These are phyloP conservation scores for Lipomyces japonicus DNA, from an alignment of 805 yeast species.

Conservation along the genomic window DNA sequence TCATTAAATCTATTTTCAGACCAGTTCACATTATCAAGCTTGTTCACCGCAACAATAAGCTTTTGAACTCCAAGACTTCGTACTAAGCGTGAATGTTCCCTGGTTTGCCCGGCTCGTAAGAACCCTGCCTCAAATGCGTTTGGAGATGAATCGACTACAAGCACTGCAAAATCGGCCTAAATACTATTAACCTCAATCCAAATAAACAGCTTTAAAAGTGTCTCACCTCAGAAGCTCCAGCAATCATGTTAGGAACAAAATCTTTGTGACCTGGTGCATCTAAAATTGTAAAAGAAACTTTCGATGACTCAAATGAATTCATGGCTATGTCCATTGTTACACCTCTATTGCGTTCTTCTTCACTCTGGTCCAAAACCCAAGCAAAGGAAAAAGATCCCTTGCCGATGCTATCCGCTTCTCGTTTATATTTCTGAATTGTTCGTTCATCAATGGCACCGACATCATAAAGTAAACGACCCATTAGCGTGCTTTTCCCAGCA, in stretches of 20 bases:
- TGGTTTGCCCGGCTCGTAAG: conserved; percentile 66
- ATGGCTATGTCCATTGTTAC: conserved; percentile 77
- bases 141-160: conserved; percentile 62
- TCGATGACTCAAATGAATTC: conserved; percentile 57
- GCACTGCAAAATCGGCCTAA: conserved; percentile 70
- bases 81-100: conserved; percentile 70
- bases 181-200: conserved; percentile 35
- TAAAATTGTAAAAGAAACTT: conserved; percentile 59
- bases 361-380: conserved; percentile 80
- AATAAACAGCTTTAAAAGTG: neutral
- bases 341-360: conserved; percentile 70
- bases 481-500: conserved; percentile 77
- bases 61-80: conserved; percentile 61
- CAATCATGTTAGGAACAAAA: conserved; percentile 81
- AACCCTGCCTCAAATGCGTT: conserved; percentile 73
- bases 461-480: conserved; percentile 70
- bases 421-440: conserved; percentile 57
- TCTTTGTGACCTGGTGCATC: conserved; percentile 86
- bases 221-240: conserved; percentile 52
- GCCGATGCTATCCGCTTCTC: conserved; percentile 64
- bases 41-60: conserved; percentile 63
- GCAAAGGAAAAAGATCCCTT: conserved; percentile 79
- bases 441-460: conserved; percentile 62
- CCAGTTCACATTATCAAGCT: conserved; percentile 65
- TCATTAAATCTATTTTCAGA: conserved; percentile 49